phyloP scores from a whole-genome alignment of 345 rosid genomes.

The Eucalyptus erythrocorys region DNA sequence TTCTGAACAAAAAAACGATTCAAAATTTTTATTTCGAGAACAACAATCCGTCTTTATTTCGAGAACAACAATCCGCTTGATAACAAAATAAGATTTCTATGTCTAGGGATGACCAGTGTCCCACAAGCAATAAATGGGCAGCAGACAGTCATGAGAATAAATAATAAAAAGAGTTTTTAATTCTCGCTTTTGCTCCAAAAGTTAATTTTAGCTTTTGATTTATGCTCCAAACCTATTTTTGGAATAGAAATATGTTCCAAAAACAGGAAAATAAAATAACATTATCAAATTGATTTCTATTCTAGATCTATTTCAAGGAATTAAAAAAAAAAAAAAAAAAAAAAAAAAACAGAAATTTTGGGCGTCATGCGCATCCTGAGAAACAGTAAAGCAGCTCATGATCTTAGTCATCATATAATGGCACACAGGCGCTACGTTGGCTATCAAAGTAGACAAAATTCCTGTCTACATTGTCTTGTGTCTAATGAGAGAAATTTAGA shows the following conservation, averaged over 20 bases:
- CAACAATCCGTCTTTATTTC: no score
- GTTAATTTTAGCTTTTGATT: rapidly evolving
- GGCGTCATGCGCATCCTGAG: background rate
- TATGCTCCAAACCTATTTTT: rapidly evolving
- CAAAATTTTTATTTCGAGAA: no score
- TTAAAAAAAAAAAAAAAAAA: rapidly evolving
- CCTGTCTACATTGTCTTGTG: background rate
- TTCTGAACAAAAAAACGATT: no score
- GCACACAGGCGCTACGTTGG: background rate
- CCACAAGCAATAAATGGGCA: rapidly evolving
- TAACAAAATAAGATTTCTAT: rapidly evolving
- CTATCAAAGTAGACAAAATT: background rate
- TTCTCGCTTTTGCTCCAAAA: no score
- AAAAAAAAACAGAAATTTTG: rapidly evolving
- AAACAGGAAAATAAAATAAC: rapidly evolving
- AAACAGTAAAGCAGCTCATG: background rate
- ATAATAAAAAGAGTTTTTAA: no score
- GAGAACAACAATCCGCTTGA: no score
- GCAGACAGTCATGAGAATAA: rapidly evolving
- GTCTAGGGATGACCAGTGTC: rapidly evolving
- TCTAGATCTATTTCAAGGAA: rapidly evolving
- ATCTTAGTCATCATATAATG: background rate
- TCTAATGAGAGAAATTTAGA: background rate
- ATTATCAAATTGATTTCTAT: rapidly evolving
- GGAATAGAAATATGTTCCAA: rapidly evolving